Conservation (phyloP, 805 yeast genomes). For the Spathaspora boniae region DNA sequence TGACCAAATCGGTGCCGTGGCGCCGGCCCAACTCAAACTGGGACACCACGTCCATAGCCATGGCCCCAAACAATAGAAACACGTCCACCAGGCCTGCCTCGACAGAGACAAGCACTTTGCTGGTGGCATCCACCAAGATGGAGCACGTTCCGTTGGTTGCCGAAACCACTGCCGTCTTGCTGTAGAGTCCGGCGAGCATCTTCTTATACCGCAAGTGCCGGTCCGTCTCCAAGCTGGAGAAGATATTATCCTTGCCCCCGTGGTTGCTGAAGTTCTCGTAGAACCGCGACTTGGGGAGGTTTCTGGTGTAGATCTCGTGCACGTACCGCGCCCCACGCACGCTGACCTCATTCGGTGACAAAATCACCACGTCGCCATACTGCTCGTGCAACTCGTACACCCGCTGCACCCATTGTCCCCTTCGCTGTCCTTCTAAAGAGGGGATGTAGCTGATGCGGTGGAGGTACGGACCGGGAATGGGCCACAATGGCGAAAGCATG, state of each 20-base stretch:
- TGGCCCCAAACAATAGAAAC: slow-evolving; percentile 59
- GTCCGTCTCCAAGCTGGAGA: slow-evolving; percentile 50
- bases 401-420: slow-evolving; percentile 33
- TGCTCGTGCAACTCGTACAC: slow-evolving; percentile 49
- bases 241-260: slow-evolving; percentile 52
- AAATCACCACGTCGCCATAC: slow-evolving; percentile 61
- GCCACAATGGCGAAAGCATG: slow-evolving; percentile 44
- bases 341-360: slow-evolving; percentile 61
- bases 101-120: slow-evolving; percentile 25
- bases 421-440: slow-evolving; percentile 41
- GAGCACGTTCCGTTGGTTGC: slow-evolving; percentile 25
- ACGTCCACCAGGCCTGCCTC: slow-evolving; percentile 48
- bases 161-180: slow-evolving; percentile 31
- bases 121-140: slow-evolving; percentile 23
- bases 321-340: slow-evolving; percentile 50
- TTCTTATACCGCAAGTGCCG: slow-evolving; percentile 41
- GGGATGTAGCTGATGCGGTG: slow-evolving; percentile 43
- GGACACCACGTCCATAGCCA: slow-evolving; percentile 70
- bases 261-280: slow-evolving; percentile 60
- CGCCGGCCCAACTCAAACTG: slow-evolving; percentile 55
- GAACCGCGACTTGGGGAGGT: slow-evolving; percentile 55
- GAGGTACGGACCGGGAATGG: slow-evolving; percentile 57
- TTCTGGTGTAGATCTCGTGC: slow-evolving; percentile 52
- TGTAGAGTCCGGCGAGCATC: slow-evolving; percentile 29
- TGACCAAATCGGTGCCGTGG: slow-evolving; percentile 44